These are phyloP conservation scores for Pichia insulana DNA, from an alignment of 805 yeast genomes.

Conservation along the genomic window DNA sequence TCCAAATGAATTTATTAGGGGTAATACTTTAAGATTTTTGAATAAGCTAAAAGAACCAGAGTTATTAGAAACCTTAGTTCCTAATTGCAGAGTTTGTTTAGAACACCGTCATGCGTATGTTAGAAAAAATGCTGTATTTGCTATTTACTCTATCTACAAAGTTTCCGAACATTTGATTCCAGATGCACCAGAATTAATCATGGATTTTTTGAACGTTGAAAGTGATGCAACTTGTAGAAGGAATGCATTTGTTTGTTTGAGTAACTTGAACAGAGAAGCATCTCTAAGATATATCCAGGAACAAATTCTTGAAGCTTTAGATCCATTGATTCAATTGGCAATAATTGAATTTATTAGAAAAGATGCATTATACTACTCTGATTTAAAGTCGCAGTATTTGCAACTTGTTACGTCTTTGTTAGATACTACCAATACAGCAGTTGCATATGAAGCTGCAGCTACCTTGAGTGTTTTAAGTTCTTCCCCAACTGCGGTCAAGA, in stretches of 20 bases:
- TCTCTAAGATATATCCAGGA: slow-evolving; percentile 79
- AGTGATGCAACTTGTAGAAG: slow-evolving; percentile 90
- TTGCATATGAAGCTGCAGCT: slow-evolving; percentile 85
- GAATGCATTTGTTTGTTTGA: slow-evolving; percentile 85
- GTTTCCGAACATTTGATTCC: slow-evolving; percentile 85
- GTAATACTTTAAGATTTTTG: slow-evolving; percentile 87
- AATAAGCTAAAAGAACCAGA: slow-evolving; percentile 89
- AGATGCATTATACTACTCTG: slow-evolving; percentile 60
- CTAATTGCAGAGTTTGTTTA: slow-evolving; percentile 81
- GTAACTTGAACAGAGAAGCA: slow-evolving; percentile 73
- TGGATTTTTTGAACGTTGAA: slow-evolving; percentile 67
- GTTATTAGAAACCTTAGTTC: slow-evolving; percentile 88
- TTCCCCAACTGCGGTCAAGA: slow-evolving; percentile 57
- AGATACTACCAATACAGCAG: slow-evolving; percentile 61
- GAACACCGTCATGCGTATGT: slow-evolving; percentile 98
- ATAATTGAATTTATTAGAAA: slow-evolving; percentile 85
- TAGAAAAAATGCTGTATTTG: slow-evolving; percentile 92
- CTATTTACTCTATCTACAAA: slow-evolving; percentile 71
- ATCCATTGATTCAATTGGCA: slow-evolving; percentile 79
- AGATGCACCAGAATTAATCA: slow-evolving; percentile 85
- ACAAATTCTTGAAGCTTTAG: slow-evolving; percentile 55
- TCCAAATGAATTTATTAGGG: slow-evolving; percentile 95
- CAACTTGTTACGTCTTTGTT: slow-evolving; percentile 64
- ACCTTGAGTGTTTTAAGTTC: slow-evolving; percentile 52
- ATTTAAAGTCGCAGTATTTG: slow-evolving; percentile 62